Evolutionary conservation across 2,329 filamentous ascomycete species (phyloP).

Genomic region (Cytospora mali): DNA sequence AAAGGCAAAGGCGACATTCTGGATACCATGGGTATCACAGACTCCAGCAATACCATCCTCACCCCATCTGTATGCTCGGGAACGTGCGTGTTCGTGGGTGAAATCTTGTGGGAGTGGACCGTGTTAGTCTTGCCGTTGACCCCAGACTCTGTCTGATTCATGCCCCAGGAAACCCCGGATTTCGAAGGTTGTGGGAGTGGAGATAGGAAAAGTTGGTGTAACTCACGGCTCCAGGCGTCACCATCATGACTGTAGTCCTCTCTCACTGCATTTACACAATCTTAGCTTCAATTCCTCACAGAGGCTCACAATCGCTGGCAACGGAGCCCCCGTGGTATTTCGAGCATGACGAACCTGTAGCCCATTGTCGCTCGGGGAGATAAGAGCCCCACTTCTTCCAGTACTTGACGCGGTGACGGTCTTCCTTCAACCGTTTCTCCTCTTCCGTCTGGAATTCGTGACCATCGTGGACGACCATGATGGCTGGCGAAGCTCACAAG

Average conservation of each 20-base stretch:
- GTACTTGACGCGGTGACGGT: slow-evolving; percentile 81
- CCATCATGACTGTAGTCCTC: slow-evolving; percentile 91
- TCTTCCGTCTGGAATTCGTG: slow-evolving; percentile 87
- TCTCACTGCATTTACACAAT: slow-evolving; percentile 59
- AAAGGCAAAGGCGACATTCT: slow-evolving; percentile 94
- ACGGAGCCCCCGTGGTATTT: slow-evolving; percentile 18
- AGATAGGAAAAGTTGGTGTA: slow-evolving; percentile 13
- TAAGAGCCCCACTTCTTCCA: slow-evolving; percentile 99
- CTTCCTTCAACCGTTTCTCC: slow-evolving; percentile 86
- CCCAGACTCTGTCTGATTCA: slow-evolving; percentile 12
- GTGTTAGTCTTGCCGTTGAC: slow-evolving; percentile 35
- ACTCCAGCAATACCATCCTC: slow-evolving; percentile 97
- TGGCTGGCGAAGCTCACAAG: slow-evolving; percentile 30
- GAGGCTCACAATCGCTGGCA: not conserved
- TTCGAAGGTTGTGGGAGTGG: slow-evolving; percentile 27
- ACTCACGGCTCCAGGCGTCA: slow-evolving; percentile 93
- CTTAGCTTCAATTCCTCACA: slow-evolving; percentile 9
- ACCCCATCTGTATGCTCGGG: slow-evolving; percentile 89
- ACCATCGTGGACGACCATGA: slow-evolving; percentile 88
- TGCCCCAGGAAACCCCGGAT: slow-evolving; percentile 22
- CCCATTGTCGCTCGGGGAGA: slow-evolving; percentile 92
- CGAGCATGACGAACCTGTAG: slow-evolving; percentile 66
- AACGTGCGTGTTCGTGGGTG: slow-evolving; percentile 87
- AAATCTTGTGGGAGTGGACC: slow-evolving; percentile 66
- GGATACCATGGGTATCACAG: slow-evolving; percentile 82